Evolutionary conservation across 1,284 basidiomycete species (phyloP).

Genomic region (Somion occarium): DNA sequence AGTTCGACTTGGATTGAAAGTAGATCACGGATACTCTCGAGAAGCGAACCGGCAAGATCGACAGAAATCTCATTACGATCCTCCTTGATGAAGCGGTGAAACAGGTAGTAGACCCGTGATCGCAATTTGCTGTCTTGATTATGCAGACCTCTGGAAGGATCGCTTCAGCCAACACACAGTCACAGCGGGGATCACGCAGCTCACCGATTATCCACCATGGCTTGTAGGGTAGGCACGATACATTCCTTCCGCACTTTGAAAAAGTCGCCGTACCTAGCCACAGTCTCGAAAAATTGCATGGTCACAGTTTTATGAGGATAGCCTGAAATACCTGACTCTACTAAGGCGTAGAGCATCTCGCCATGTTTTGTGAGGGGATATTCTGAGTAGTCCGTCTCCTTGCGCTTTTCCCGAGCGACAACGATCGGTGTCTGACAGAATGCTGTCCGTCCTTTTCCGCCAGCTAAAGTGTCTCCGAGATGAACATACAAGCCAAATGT

Average conservation of each 20-base stretch:
- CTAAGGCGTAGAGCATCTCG: constrained; percentile 82
- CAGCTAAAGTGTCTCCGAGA: constrained; percentile 34
- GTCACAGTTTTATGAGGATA: constrained; percentile 89
- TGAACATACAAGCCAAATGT: background rate
- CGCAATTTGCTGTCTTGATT: constrained; percentile 71
- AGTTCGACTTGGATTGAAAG: constrained; percentile 62
- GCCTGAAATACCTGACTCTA: constrained; percentile 78
- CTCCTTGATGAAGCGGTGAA: constrained; percentile 91
- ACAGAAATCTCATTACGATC: constrained; percentile 74
- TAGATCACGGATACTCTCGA: constrained; percentile 73
- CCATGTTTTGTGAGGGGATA: constrained; percentile 90
- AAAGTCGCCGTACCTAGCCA: constrained; percentile 91
- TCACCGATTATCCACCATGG: constrained; percentile 83
- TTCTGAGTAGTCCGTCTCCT: constrained; percentile 72
- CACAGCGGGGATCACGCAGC: constrained; percentile 18
- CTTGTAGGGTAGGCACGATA: constrained; percentile 82
- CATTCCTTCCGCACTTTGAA: constrained; percentile 90
- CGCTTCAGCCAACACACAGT: constrained; percentile 4
- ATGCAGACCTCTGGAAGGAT: constrained; percentile 76
- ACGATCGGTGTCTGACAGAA: constrained; percentile 66
- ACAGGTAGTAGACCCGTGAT: constrained; percentile 87
- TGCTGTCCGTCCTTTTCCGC: constrained; percentile 69
- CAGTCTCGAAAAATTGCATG: constrained; percentile 92
- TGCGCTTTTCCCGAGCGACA: constrained; percentile 62
- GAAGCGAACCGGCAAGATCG: constrained; percentile 67